Base-by-base conservation (phyloP, 768 basidiomycete genomes). In the Fomitopsis pulvina region DNA sequence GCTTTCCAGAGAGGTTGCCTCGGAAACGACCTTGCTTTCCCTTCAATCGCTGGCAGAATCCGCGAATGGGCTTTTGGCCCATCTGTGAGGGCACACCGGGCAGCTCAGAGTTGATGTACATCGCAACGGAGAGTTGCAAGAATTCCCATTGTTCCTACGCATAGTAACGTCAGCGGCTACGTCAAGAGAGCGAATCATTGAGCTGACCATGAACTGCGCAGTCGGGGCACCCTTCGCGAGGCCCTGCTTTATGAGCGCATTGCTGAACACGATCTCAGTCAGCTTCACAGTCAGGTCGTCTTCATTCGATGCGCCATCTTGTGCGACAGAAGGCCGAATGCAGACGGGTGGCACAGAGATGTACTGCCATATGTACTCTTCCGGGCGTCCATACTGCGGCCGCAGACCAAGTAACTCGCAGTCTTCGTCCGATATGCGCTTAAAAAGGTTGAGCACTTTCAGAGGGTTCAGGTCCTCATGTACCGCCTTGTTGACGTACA, bases 21-120 rank as follows among this genome's bases (percentile, higher is more conserved):
- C 96, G 80, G 70, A 99, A 98, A 41, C 96, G 93, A 60, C 96
- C 96, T 65, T 98, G 95, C 64, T 99, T 99, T 30, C 96, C 96
- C 71, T 99, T 99, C 44, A 99, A 72, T 2, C 96, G 89, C 61
- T 99, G 96, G 40, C 95, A 95, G 63, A 98, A 95, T 14, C 96
- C 96, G 48, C 96, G 84, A 58, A 96, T 95, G 8, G 96, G 95
- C 60, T 96, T 96, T 65, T 89, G 85, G 38, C 88, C 89, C 62
- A 81, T 78, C 65, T 88, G 84, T 2, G 87, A 83, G 1, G 87
- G 87, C 10, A 98, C 83, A 38, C 96, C 96, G 12, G 96, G 96
- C 11, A 92, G 74, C 63, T 97, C 94, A 2, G 95, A 95, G 70
- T 98, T 98, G 72, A 99, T 86, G 66, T 98, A 99, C 79, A 98